These are phyloP conservation scores for Tetrahymena thermophila DNA, from an alignment of 73 alveolate genomes.

Conservation along the genomic window DNA sequence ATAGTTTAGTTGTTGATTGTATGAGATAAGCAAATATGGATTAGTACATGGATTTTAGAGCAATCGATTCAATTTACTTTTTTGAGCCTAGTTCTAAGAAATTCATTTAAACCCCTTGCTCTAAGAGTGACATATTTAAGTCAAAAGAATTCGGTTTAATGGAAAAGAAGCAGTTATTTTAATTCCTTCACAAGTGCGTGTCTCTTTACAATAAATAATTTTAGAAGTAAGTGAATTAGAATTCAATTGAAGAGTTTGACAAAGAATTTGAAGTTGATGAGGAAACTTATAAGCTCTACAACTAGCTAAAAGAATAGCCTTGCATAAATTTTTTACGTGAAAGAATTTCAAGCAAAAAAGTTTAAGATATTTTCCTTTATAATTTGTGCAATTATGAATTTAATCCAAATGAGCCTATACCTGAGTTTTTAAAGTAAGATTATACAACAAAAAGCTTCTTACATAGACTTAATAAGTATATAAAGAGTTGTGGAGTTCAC, in stretches of 20 bases:
- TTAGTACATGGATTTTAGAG: constrained; percentile 32
- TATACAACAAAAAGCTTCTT: constrained; percentile 6
- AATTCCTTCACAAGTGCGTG: constrained; percentile 9
- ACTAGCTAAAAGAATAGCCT: background rate
- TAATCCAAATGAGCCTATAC: background rate
- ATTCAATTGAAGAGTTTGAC: constrained; percentile 25
- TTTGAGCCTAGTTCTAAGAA: constrained; percentile 2
- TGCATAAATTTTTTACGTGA: background rate
- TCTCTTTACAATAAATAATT: constrained; percentile 2
- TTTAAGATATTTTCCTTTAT: constrained; percentile 12
- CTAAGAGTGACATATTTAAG: constrained; percentile 21
- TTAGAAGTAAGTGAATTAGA: constrained; percentile 1
- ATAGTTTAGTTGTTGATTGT: constrained; percentile 3
- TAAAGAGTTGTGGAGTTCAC: constrained; percentile 16
- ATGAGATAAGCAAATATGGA: constrained; percentile 29
- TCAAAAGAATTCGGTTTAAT: background rate
- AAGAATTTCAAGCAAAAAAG: background rate
- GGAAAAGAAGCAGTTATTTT: constrained; percentile 7
- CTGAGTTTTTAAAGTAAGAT: background rate
- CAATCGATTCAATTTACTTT: constrained; percentile 1
- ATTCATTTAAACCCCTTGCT: constrained; percentile 19
- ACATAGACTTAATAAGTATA: background rate
- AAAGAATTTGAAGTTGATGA: constrained; percentile 14
- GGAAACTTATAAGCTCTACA: background rate
- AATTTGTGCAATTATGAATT: constrained; percentile 8